A percentile compares a stretch with the other conserved stretches of the same genome.
Evolutionary conservation across 805 yeast species (phyloP).

Genomic region (Wickerhamiella bombiphila): DNA sequence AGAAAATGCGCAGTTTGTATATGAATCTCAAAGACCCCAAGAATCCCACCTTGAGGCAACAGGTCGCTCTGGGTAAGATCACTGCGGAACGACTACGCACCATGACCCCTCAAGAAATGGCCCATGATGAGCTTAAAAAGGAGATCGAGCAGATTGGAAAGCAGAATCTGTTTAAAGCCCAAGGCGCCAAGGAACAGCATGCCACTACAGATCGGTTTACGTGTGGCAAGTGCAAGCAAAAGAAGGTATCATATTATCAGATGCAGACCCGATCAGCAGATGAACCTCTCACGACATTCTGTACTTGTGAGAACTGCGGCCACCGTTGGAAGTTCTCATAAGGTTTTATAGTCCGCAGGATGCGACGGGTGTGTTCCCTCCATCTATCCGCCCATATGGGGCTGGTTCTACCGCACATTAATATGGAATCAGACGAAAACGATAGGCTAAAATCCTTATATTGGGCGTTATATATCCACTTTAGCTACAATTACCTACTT

Average conservation of each 20-base stretch:
- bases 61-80: slow-evolving; percentile 54
- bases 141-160: slow-evolving; percentile 76
- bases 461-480: background rate
- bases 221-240: slow-evolving; percentile 95
- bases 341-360: background rate
- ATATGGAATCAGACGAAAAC: too few species aligned
- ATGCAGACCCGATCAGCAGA: slow-evolving; percentile 98
- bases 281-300: slow-evolving; percentile 95
- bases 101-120: slow-evolving; percentile 91
- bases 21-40: slow-evolving; percentile 80
- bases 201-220: slow-evolving; percentile 94
- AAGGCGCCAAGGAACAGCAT: slow-evolving; percentile 90
- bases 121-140: slow-evolving; percentile 77
- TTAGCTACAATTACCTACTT: background rate
- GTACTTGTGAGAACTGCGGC: slow-evolving; percentile 96
- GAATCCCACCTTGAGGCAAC: slow-evolving; percentile 68
- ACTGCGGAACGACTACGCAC: slow-evolving; percentile 48
- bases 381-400: too few species aligned
- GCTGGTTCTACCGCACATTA: too few species aligned
- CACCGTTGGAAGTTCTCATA: slow-evolving; percentile 94
- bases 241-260: slow-evolving; percentile 92
- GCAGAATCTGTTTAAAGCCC: slow-evolving; percentile 88
- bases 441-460: background rate
- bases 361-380: too few species aligned
- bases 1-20: slow-evolving; percentile 71